A percentile compares a stretch with the other conserved stretches of the same genome.
Evolutionary conservation across 2,329 filamentous ascomycete genomes (phyloP).

Genomic region (Dothistroma pini): DNA sequence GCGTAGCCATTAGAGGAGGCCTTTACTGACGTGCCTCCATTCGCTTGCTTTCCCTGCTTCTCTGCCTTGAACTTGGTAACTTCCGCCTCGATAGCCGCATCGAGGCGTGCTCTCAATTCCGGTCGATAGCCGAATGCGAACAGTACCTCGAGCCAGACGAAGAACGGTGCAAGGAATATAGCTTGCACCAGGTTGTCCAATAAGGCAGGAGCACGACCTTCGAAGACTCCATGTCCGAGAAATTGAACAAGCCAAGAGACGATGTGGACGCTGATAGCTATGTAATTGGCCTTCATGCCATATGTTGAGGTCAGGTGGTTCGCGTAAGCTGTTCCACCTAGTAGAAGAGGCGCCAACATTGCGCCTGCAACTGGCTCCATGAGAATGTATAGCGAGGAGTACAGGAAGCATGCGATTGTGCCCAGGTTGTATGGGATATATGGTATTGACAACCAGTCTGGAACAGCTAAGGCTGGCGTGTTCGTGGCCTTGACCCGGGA

Average conservation of each 20-base stretch:
- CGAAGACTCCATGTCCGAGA: constrained; percentile 83
- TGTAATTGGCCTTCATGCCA: constrained; percentile 58
- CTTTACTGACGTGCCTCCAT: constrained; percentile 22
- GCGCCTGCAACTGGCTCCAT: constrained; percentile 91
- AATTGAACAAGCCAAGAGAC: constrained; percentile 86
- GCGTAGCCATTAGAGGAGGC: constrained; percentile 25
- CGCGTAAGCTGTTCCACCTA: constrained; percentile 68
- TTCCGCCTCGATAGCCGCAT: constrained; percentile 70
- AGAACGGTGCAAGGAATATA: constrained; percentile 87
- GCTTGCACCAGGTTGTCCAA: constrained; percentile 91
- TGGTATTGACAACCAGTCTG: constrained; percentile 51
- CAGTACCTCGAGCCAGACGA: constrained; percentile 92
- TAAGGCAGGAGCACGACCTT: constrained; percentile 81
- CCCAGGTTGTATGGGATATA: constrained; percentile 59
- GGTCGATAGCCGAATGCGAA: constrained; percentile 88
- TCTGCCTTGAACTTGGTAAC: constrained; percentile 67
- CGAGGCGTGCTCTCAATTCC: constrained; percentile 76
- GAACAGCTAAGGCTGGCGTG: constrained; percentile 52
- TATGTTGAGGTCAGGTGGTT: constrained; percentile 70
- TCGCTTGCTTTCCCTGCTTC: constrained; percentile 45
- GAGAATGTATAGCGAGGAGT: constrained; percentile 78
- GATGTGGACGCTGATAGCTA: constrained; percentile 66
- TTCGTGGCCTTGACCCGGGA: constrained; percentile 51
- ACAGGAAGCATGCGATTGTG: constrained; percentile 57
- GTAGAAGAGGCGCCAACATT: constrained; percentile 68